These are phyloP conservation scores for Colletotrichum sp. DNA, from an alignment of 2,329 filamentous ascomycete species.

Conservation along the genomic window DNA sequence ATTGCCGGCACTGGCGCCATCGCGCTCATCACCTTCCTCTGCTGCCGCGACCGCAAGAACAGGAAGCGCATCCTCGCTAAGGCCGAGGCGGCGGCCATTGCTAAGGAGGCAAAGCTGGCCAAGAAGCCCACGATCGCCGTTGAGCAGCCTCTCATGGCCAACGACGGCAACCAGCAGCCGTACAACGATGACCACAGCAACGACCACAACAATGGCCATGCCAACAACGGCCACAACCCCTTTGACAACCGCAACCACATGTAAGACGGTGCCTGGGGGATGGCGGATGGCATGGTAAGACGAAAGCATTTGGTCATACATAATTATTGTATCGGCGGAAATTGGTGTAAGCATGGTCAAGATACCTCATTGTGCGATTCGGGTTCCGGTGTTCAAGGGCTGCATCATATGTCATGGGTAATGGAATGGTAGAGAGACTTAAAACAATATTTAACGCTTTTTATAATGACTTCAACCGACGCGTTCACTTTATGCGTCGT, in stretches of 20 bases:
- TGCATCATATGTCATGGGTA: background rate
- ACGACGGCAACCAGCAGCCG: background rate
- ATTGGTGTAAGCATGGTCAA: background rate
- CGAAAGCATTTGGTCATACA: background rate
- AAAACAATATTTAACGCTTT: background rate
- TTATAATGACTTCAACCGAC: background rate
- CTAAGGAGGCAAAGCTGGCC: slow-evolving; percentile 46
- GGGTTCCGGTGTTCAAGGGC: background rate
- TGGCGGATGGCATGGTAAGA: background rate
- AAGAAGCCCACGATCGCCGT: slow-evolving; percentile 39
- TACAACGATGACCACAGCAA: background rate
- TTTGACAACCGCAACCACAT: slow-evolving; percentile 10
- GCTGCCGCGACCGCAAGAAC: slow-evolving; percentile 53
- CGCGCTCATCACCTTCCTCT: slow-evolving; percentile 51
- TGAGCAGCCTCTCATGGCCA: slow-evolving; percentile 10
- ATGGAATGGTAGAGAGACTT: background rate
- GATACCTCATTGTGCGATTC: slow-evolving; percentile 3
- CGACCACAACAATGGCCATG: background rate
- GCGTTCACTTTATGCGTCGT: background rate
- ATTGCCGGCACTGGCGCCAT: slow-evolving; percentile 41
- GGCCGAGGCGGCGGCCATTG: slow-evolving; percentile 55
- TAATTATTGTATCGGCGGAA: background rate
- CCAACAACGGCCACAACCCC: slow-evolving; percentile 5
- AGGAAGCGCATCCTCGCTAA: slow-evolving; percentile 48
- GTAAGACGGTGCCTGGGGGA: background rate